These are phyloP conservation scores for Diphasiastrum complanatum DNA, from an alignment of 83 land plant genomes.

Conservation along the genomic window DNA sequence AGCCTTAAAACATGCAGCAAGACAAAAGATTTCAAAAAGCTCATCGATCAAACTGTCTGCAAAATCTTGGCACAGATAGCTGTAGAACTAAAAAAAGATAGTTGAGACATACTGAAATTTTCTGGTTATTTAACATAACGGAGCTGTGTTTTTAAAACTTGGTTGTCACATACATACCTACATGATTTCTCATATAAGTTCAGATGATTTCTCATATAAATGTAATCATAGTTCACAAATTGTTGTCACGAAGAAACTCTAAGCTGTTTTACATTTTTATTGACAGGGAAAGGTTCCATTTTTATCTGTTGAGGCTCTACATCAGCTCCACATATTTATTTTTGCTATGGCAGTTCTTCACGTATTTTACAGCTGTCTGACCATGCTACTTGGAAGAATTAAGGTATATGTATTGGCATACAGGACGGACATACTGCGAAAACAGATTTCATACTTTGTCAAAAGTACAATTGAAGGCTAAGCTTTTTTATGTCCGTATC, in stretches of 20 bases:
- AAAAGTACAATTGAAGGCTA: no score
- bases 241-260: background rate
- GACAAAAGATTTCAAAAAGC: no score
- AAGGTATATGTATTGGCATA: slow-evolving; percentile 13
- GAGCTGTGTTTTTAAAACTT: background rate
- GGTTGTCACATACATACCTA: background rate
- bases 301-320: slow-evolving; percentile 35
- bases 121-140: no score
- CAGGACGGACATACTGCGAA: no score
- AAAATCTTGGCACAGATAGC: no score
- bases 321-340: slow-evolving; percentile 45
- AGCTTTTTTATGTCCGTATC: no score
- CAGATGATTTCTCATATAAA: background rate
- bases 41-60: no score
- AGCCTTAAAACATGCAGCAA: no score
- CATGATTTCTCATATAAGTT: slow-evolving; percentile 26
- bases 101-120: no score
- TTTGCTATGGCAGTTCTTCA: slow-evolving; percentile 49
- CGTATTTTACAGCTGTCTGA: slow-evolving; percentile 35
- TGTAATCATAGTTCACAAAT: slow-evolving; percentile 28
- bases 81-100: no score
- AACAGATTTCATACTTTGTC: no score
- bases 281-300: slow-evolving; percentile 36
- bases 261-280: background rate
- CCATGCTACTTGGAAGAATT: slow-evolving; percentile 34